phyloP scores from a whole-genome alignment of 495 filamentous ascomycete genomes.

The Tuber aestivum region DNA sequence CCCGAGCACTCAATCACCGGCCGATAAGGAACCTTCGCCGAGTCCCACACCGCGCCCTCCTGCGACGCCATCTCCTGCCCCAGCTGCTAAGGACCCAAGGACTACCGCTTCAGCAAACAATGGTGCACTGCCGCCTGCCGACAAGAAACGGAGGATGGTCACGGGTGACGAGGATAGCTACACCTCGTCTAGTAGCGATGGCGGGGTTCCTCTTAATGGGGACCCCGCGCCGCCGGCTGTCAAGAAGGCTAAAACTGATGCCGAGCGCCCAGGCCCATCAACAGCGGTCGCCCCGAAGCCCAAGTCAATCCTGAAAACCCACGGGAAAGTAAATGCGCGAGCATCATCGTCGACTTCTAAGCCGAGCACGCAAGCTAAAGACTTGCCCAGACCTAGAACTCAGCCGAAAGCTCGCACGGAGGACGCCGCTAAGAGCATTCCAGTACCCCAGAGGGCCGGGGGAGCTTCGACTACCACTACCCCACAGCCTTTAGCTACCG shows the following conservation, averaged over 20 bases:
- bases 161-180: constrained; percentile 14
- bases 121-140: not conserved
- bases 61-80: not conserved
- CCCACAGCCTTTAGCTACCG: not conserved
- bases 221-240: constrained; percentile 8
- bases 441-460: not conserved
- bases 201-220: constrained; percentile 11
- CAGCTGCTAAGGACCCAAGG: constrained; percentile 23
- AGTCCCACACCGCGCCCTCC: not conserved
- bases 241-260: constrained; percentile 25
- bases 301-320: constrained; percentile 30
- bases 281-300: constrained; percentile 6
- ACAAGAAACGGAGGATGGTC: constrained; percentile 21
- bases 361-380: not conserved
- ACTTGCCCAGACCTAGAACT: not conserved
- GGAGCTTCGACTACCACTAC: not conserved
- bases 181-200: constrained; percentile 6
- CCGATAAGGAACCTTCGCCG: constrained; percentile 10
- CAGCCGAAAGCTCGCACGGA: not conserved
- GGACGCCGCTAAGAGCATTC: not conserved
- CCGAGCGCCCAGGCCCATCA: constrained; percentile 14
- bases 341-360: not conserved
- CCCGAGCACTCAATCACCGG: not conserved
- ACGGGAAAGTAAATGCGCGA: not conserved
- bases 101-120: constrained; percentile 18